Percentiles rank a stretch among this genome's conserved stretches.
Conservation (phyloP, 2,329 filamentous ascomycete species). For the Nannizzia gypsea region DNA sequence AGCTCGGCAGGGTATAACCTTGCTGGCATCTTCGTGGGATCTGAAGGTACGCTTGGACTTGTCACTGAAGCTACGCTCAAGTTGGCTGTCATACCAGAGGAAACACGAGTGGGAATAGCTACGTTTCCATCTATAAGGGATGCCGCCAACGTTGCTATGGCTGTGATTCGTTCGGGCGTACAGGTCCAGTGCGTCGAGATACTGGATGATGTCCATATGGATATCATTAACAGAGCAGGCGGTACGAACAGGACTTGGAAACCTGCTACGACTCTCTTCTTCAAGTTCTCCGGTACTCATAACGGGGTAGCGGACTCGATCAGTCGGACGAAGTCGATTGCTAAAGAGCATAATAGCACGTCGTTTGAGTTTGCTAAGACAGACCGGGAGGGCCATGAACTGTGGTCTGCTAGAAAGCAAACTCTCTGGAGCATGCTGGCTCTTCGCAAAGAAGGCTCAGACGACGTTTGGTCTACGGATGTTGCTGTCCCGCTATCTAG, state of each 20-base stretch:
- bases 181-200: constrained; percentile 56
- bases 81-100: constrained; percentile 50
- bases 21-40: constrained; percentile 56
- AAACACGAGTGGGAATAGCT: constrained; percentile 54
- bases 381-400: constrained; percentile 42
- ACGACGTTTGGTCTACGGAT: constrained; percentile 50
- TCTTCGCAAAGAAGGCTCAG: constrained; percentile 41
- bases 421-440: constrained; percentile 51
- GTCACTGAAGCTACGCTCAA: constrained; percentile 61
- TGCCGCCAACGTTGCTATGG: constrained; percentile 52
- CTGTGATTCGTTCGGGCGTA: constrained; percentile 52
- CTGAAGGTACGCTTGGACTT: constrained; percentile 59
- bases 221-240: constrained; percentile 55
- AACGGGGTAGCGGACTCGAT: constrained; percentile 70
- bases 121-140: constrained; percentile 48
- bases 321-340: constrained; percentile 53
- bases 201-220: constrained; percentile 53
- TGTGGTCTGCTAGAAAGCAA: constrained; percentile 52
- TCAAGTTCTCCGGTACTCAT: constrained; percentile 61
- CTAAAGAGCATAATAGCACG: constrained; percentile 46
- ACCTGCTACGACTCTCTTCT: constrained; percentile 33
- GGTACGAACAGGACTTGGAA: constrained; percentile 41
- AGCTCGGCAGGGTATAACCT: constrained; percentile 62
- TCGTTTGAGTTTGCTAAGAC: constrained; percentile 46
- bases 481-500: constrained; percentile 50